Base-by-base conservation (phyloP, 1,284 basidiomycete genomes). In the Abortiporus biennis region DNA sequence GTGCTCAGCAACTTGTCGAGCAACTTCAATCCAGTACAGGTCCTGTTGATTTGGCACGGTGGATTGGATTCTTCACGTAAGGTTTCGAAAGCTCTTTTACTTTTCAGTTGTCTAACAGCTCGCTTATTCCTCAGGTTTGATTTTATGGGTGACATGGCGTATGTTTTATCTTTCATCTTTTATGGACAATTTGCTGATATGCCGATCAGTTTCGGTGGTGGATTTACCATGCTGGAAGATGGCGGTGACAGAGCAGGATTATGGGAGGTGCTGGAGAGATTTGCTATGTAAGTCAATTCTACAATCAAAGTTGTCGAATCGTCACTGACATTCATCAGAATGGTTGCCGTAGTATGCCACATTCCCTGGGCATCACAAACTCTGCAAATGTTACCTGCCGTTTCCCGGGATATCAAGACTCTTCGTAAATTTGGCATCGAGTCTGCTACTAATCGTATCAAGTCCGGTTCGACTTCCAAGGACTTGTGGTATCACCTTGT, bases 401-500 rank as follows among this genome's bases (percentile, higher is more conserved):
- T 21, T 16, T 20, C 11, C 17, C 11, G 29, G 24, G 43, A 27
- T 20, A 17, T 40, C 25, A 11, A 40, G 25, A 24, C 3, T 13
- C 8, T 45, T 24, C 30, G 30, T 27, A 19, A 33, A 13, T 19
- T 30, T 19, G 38, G 21, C 8, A 16, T 31, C 22, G 2, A 2
- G 6, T 19, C n/a, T n/a, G 30, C n/a, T 27, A 13, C 3, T 13
- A 13, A 32, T 15, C 16, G 38, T 12, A 23, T 19, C 13, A 15
- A 30, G 22, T 13, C 15, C 15, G 30, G 33, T 13, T 24, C n/a
- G 6, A 25, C n/a, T 23, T 22, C 16, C 11, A 27, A 67, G 44
- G 71, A 73, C 47, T 53, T 73, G 6, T 73, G 67, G 51, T 63
- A 69, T 48, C 61, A 73, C 48, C 48, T 73, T 15, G 71, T 71